A percentile compares a stretch with the other conserved stretches of the same genome.
Conservation (phyloP, 768 basidiomycete genomes). For the Panaeolus papilionaceus region DNA sequence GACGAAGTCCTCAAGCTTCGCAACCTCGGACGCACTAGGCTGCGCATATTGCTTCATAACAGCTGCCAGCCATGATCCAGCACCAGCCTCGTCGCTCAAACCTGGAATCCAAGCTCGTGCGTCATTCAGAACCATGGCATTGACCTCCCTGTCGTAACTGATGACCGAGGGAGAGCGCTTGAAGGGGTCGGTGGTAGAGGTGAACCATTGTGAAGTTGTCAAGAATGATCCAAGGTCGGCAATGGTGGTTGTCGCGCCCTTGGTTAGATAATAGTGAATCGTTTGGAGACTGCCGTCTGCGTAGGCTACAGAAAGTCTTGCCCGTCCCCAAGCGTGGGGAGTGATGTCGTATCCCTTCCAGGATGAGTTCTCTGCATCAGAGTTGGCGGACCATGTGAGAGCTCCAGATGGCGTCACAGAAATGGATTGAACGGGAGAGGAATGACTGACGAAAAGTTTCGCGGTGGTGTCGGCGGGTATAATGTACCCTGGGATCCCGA, state of each 20-base stretch:
- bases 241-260: constrained; percentile 49
- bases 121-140: constrained; percentile 56
- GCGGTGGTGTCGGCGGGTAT: constrained; percentile 53
- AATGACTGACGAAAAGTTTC: constrained; percentile 57
- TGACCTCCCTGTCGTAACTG: constrained; percentile 58
- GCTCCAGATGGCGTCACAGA: constrained; percentile 52
- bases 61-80: constrained; percentile 62
- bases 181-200: constrained; percentile 56
- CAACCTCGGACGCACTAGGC: constrained; percentile 58
- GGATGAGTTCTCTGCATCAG: constrained; percentile 44
- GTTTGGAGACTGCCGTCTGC: constrained; percentile 58
- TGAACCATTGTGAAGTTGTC: constrained; percentile 61
- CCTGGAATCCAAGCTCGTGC: constrained; percentile 66
- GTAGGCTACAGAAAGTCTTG: constrained; percentile 56
- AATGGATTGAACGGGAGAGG: constrained; percentile 47
- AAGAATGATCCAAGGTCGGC: constrained; percentile 60
- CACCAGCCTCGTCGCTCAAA: constrained; percentile 64
- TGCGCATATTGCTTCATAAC: constrained; percentile 63
- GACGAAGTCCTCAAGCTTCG: constrained; percentile 56
- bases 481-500: constrained; percentile 60
- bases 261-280: constrained; percentile 57
- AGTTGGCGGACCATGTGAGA: constrained; percentile 49
- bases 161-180: constrained; percentile 58
- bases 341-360: constrained; percentile 59
- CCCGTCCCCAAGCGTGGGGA: constrained; percentile 49